Evolutionary conservation across 192 early-diverging fungal genomes (phyloP), one percentile per base, ranked within the genome.

Genomic region (Coemansia sp.): DNA sequence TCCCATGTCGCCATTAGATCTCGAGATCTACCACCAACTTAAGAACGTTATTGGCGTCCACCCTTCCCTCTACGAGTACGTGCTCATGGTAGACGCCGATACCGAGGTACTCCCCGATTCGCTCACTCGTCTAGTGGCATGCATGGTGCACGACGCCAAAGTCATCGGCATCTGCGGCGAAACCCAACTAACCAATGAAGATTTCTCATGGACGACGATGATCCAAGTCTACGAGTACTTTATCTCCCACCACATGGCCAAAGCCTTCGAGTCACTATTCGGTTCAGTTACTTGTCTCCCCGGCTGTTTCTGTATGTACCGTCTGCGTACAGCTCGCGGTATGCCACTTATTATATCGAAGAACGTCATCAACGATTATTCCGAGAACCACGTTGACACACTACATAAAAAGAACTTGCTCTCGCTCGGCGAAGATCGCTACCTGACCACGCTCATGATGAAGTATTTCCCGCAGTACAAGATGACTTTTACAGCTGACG

Each of bases 281-380:
- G 97, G 97, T 8, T 93, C 92, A 8, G 97, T 99, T 11, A 99
- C 97, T 7, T 99, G 98, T 88, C 86, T 99, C 49, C 97, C 97
- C 24, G 97, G 97, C 65, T 98, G 98, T 89, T 99, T 99, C 92
- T 96, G 91, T 78, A 99, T 99, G 98, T 99, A 99, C 79, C 93
- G 98, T 96, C 49, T 89, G 93, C 47, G 92, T 95, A 5, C 97
- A 15, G 90, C 90, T 52, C 92, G 94, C 71, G 95, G 95, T 74
- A 88, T 92, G n/a, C 98, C 98, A 22, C 81, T 99, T 47, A 87
- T 99, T 40, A 90, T 96, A 47, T 85, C 93, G 7, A 93, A 94
- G 67, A 83, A 87, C 66, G 88, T 98, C 40, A 91, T 99, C 67
- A 78, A 87, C 5, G 96, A 97, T 27, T 99, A 99, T 70, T 87